Base-by-base conservation (phyloP, 169 alveolate species). In the Condylostoma magnum region DNA sequence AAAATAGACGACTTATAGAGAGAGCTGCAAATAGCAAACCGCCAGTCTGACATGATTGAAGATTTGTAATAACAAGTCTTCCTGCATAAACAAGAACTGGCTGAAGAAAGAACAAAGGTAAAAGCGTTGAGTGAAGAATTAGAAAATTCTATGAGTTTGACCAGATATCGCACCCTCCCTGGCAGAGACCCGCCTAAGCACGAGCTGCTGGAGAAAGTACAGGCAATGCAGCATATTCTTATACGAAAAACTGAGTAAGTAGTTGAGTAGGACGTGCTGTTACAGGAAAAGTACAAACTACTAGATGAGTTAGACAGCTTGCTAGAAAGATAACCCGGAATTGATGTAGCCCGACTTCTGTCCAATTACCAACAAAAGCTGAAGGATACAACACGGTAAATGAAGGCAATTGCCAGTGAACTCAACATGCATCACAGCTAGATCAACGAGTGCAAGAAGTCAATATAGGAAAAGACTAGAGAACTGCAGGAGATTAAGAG, bases 151-250 rank as follows among this genome's bases (percentile, higher is more conserved):
- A 55, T 84, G 54, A 90, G 80, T 68, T 67, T 77, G 12, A 82
- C 84, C 51, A 76, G 94, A 68, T 90, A 92, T 77, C 83, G 88
- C 63, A 85, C 84, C 69, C 79, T 90, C 38, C 91, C 82, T 72
- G 95, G 95, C 22, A 84, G 84, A 55, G 95, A 90, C 66, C 95
- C 95, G 33, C 92, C 85, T 69, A 77, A 83, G n/a, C 82, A 80
- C 68, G 94, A 90, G 69, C 77, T 90, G 87, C 82, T 81, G 34
- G 77, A 78, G 47, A 90, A 86, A 85, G 81, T 90, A 10, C 72
- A 83, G 53, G 79, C 90, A 6, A 77, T 90, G 18, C 82, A 90
- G 72, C 85, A 84, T 86, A 72, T 92, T 77, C 71, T 90, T 5
- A 90, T 90, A 28, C 53, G 71, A 44, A 90, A 90, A 73, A 90